Percentiles rank a stretch among this genome's conserved stretches.
phyloP scores from a whole-genome alignment of 768 basidiomycete genomes.

The Pulveroboletus frians region DNA sequence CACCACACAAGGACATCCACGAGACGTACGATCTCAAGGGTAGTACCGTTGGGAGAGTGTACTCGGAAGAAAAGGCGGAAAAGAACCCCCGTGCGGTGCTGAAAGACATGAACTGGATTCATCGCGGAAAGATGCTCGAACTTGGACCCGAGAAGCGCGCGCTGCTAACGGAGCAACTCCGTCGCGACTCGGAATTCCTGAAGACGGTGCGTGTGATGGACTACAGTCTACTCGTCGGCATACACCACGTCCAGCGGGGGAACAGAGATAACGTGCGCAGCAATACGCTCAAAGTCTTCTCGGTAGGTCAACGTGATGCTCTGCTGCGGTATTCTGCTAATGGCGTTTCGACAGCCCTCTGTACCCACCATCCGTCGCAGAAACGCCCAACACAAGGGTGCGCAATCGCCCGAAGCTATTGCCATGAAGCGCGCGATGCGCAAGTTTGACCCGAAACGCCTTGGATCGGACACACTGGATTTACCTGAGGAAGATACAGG shows the following conservation, averaged over 20 bases:
- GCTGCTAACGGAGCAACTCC: slow-evolving; percentile 83
- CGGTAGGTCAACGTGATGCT: slow-evolving; percentile 46
- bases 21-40: slow-evolving; percentile 98
- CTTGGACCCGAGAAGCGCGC: slow-evolving; percentile 96
- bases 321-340: neutral
- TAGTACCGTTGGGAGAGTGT: slow-evolving; percentile 82
- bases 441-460: slow-evolving; percentile 68
- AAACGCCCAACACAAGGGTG: slow-evolving; percentile 52
- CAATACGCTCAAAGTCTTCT: slow-evolving; percentile 89
- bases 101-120: slow-evolving; percentile 97
- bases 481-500: slow-evolving; percentile 63
- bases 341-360: slow-evolving; percentile 49
- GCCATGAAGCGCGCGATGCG: slow-evolving; percentile 86
- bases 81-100: slow-evolving; percentile 84
- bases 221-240: slow-evolving; percentile 90
- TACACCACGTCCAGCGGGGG: slow-evolving; percentile 86
- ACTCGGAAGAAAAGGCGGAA: slow-evolving; percentile 73
- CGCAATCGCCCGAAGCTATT: slow-evolving; percentile 64
- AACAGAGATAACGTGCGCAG: slow-evolving; percentile 89
- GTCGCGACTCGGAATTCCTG: slow-evolving; percentile 82
- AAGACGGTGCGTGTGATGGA: slow-evolving; percentile 89
- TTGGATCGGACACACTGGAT: slow-evolving; percentile 48
- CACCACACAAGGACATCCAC: slow-evolving; percentile 94
- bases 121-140: slow-evolving; percentile 68
- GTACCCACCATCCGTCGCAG: slow-evolving; percentile 61